A percentile compares a stretch with the other conserved stretches of the same genome.
Conservation (phyloP, 306 rosid genomes). For the Parietaria judaica region DNA sequence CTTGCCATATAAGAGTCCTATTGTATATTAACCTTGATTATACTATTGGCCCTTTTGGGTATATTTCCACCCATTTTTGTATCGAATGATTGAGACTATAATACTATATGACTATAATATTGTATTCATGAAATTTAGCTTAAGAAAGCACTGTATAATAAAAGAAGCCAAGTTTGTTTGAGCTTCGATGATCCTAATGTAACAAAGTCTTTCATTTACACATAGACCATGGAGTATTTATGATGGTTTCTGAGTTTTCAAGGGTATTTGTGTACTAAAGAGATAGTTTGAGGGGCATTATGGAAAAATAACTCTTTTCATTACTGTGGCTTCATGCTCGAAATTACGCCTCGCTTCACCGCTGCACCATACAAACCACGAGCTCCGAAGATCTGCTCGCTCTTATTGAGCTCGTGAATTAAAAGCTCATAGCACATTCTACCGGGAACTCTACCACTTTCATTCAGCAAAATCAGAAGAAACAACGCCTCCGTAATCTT, state of each 20-base stretch:
- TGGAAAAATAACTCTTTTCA: not conserved
- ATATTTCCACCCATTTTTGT: not conserved
- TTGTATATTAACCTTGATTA: constrained; percentile 16
- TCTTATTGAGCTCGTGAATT: constrained; percentile 39
- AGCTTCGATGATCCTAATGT: not conserved
- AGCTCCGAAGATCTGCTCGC: constrained; percentile 30
- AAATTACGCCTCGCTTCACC: constrained; percentile 50
- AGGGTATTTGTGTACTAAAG: too few relatives aligned
- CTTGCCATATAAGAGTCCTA: constrained; percentile 11
- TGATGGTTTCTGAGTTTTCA: not conserved
- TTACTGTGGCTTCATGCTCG: constrained; percentile 19
- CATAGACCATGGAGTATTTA: not conserved
- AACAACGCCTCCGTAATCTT: constrained; percentile 37
- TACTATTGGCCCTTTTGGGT: constrained; percentile 9
- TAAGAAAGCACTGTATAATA: not conserved
- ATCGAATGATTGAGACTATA: constrained; percentile 1
- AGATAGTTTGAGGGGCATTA: too few relatives aligned
- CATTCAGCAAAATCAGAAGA: constrained; percentile 30
- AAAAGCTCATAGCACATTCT: constrained; percentile 26
- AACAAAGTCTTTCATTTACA: not conserved
- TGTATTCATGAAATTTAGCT: not conserved
- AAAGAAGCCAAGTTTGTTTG: not conserved
- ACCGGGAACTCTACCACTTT: constrained; percentile 28
- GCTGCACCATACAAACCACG: constrained; percentile 39
- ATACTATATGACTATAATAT: not conserved